These are phyloP conservation scores for Isatis tinctoria DNA, from an alignment of 345 rosid species.

Conservation along the genomic window DNA sequence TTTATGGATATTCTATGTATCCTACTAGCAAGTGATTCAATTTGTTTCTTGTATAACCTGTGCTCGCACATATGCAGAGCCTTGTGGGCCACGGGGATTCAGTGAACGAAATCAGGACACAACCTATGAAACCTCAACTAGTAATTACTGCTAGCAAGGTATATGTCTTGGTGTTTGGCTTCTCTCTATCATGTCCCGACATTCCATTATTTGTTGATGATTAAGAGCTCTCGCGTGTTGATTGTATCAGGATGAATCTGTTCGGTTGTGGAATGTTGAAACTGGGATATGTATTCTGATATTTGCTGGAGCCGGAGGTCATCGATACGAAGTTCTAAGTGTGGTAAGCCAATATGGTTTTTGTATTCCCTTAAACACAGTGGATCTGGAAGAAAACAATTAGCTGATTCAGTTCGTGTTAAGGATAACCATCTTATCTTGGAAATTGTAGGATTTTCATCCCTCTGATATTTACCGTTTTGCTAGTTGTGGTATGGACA, in stretches of 20 bases:
- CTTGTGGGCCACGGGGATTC: constrained; percentile 98
- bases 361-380: not conserved
- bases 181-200: not conserved
- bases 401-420: not conserved
- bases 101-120: constrained; percentile 92
- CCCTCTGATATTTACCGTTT: constrained; percentile 79
- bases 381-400: not conserved
- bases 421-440: not conserved
- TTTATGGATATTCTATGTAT: constrained; percentile 1
- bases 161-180: not conserved
- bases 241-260: constrained; percentile 80
- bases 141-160: constrained; percentile 96
- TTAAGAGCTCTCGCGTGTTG: constrained; percentile 17
- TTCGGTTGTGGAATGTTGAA: constrained; percentile 93
- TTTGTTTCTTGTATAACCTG: constrained; percentile 3
- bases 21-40: not conserved
- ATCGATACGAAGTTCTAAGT: constrained; percentile 94
- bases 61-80: constrained; percentile 48
- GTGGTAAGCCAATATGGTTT: constrained; percentile 53
- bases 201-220: constrained; percentile 11
- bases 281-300: constrained; percentile 93
- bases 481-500: constrained; percentile 97
- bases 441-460: constrained; percentile 76
- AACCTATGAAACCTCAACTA: constrained; percentile 83
- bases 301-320: constrained; percentile 99